Base-by-base conservation (phyloP, 768 basidiomycete species). In the Postia placenta region DNA sequence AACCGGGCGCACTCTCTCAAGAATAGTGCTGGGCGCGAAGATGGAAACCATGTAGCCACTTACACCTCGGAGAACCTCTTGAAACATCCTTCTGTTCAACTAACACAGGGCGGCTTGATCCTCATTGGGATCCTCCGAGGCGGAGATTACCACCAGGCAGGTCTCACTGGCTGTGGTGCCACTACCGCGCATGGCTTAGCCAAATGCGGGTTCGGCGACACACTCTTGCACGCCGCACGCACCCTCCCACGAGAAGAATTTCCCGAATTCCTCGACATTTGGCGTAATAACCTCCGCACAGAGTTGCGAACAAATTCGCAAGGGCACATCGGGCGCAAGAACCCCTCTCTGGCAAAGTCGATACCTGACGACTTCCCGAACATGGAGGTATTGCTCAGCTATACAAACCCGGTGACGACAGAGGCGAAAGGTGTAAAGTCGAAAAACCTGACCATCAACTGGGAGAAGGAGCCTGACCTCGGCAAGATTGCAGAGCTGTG, bases 71-170 rank as follows among this genome's bases (percentile, higher is more conserved):
- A 61, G 0, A 59, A 68, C 44, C 61, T 82, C 52, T 56, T 65
- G 39, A 72, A 70, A 72, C 58, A 85, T 53, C 61, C 69, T 11
- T 66, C 70, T 1, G 64, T 79, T 38, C 55, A 79, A 17, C 81
- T 86, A 26, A 85, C 69, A 19, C 65, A 67, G 24, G 66, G 81
- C 24, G 90, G 91, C 2, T 72, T 90, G 56, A 84, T 93, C 45
- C 78, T 94, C 22, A 85, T 93, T 37, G 92, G 83, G 2, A 72
- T 94, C 1, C 73, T 93, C 58, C 82, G 82, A n/a, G 93, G 93
- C 0, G 93, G 93, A 0, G 93, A 97, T 64, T 97, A 96, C 56
- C 77, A 87, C 45, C 79, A 80, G 42, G 85, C 73, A 12, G 87
- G 87, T 15, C 67, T 90, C 6, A 60, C 70, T 7, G 73, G 83